Evolutionary conservation across 75 land plant species (phyloP).

Genomic region (Pinus albicaulis): DNA sequence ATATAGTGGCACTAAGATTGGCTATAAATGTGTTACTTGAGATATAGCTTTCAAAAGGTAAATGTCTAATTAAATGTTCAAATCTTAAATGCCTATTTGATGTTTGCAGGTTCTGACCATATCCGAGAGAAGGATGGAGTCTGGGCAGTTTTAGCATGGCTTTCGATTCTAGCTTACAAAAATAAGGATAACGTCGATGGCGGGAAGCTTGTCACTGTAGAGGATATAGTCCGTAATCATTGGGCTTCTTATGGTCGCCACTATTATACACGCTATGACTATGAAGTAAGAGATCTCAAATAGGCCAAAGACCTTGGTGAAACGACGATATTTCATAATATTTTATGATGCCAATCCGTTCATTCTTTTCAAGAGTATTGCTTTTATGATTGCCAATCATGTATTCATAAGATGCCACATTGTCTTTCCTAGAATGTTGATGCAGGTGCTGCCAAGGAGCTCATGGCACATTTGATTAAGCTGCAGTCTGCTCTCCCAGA

Average conservation of each 20-base stretch:
- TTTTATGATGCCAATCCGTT: no score
- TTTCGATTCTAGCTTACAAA: constrained; percentile 89
- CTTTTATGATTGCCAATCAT: neutral
- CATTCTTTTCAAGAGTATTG: neutral
- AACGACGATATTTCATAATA: no score
- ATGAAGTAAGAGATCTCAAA: constrained; percentile 60
- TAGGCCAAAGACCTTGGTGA: neutral
- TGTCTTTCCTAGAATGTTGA: constrained; percentile 83
- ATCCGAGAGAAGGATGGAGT: constrained; percentile 99
- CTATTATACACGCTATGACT: constrained; percentile 97
- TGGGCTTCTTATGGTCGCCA: constrained; percentile 98
- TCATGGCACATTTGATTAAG: constrained; percentile 83
- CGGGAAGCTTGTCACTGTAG: constrained; percentile 88
- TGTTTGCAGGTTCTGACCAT: constrained; percentile 87
- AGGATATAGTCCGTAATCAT: constrained; percentile 92
- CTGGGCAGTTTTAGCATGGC: constrained; percentile 99
- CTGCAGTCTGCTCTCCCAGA: constrained; percentile 81
- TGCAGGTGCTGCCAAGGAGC: constrained; percentile 91
- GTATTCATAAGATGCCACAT: constrained; percentile 3
- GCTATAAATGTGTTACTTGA: neutral
- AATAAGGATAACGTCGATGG: constrained; percentile 77
- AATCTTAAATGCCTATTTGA: neutral
- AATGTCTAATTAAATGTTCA: neutral
- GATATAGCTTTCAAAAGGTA: neutral
- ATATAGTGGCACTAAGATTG: no score